Conservation (phyloP, 192 early-diverging fungal genomes). For the Geranomyces variabilis region DNA sequence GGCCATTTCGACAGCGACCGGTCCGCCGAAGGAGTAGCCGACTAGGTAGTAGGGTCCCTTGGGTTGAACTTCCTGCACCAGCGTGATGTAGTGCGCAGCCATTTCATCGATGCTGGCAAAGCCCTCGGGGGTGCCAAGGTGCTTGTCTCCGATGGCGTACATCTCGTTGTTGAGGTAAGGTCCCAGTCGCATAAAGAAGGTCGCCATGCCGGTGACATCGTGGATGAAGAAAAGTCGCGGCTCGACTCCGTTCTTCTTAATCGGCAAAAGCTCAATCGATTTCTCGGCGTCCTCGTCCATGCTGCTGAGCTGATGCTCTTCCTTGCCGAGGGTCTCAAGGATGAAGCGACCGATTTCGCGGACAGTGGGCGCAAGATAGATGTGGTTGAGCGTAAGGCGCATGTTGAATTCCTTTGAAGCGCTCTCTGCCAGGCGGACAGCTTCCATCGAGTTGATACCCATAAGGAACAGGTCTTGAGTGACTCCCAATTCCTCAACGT, state of each 20-base stretch:
- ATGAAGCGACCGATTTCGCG: too few species aligned
- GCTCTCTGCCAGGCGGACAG: neutral
- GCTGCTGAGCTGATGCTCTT: neutral
- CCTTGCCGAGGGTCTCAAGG: neutral
- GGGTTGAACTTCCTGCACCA: constrained; percentile 13
- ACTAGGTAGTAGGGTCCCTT: constrained; percentile 17
- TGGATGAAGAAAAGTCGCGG: constrained; percentile 22
- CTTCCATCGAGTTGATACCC: neutral
- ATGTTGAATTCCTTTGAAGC: neutral
- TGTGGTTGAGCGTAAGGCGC: neutral
- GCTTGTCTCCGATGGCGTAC: constrained; percentile 22
- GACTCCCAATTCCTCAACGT: neutral
- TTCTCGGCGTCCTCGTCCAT: neutral
- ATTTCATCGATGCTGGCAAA: constrained; percentile 13
- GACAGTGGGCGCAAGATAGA: too few species aligned
- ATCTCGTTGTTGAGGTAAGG: constrained; percentile 1
- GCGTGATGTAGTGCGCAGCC: constrained; percentile 19
- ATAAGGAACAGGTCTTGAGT: neutral
- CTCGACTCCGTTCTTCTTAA: constrained; percentile 10
- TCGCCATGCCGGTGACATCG: constrained; percentile 24
- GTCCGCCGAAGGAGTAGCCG: constrained; percentile 18
- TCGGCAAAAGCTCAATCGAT: neutral
- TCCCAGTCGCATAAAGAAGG: constrained; percentile 10
- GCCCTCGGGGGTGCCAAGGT: constrained; percentile 7
- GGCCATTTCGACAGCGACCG: constrained; percentile 19